Evolutionary conservation across 768 basidiomycete species (phyloP).

Genomic region (Leccinum disarticulatum): DNA sequence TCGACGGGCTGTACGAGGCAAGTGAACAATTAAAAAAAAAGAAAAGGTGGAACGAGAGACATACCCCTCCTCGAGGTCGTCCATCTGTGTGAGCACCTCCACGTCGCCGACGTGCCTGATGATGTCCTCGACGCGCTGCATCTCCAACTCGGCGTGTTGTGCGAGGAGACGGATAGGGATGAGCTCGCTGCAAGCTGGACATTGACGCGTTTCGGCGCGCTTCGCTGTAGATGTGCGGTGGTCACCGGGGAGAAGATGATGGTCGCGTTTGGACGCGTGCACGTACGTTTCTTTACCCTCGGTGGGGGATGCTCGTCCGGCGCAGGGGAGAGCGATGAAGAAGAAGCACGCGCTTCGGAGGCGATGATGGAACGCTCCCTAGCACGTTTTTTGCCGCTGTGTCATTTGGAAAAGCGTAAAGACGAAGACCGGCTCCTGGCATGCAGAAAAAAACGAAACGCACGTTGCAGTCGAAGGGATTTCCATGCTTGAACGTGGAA

Average conservation of each 20-base stretch:
- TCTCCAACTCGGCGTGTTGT: slow-evolving; percentile 63
- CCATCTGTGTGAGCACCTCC: slow-evolving; percentile 48
- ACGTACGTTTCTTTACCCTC: slow-evolving; percentile 52
- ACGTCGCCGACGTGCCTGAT: slow-evolving; percentile 61
- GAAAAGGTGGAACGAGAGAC: slow-evolving; percentile 19
- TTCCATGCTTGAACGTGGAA: slow-evolving; percentile 9
- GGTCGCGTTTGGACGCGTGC: neutral
- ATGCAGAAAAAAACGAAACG: slow-evolving; percentile 11
- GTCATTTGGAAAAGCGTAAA: neutral
- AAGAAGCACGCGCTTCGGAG: slow-evolving; percentile 11
- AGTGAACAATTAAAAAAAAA: slow-evolving; percentile 9
- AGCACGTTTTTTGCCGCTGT: slow-evolving; percentile 53
- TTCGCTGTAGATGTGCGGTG: slow-evolving; percentile 45
- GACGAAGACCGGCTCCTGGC: slow-evolving; percentile 1
- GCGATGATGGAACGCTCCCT: slow-evolving; percentile 17
- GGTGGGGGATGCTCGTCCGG: slow-evolving; percentile 31
- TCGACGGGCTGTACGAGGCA: slow-evolving; percentile 25
- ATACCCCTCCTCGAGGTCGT: slow-evolving; percentile 56
- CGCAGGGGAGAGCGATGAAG: slow-evolving; percentile 37
- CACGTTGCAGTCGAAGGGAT: slow-evolving; percentile 23
- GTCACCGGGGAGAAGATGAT: neutral
- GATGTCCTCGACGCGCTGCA: slow-evolving; percentile 67
- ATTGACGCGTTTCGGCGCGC: slow-evolving; percentile 71
- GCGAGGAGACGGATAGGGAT: slow-evolving; percentile 74
- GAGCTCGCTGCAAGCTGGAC: slow-evolving; percentile 71